Evolutionary conservation across 768 basidiomycete species (phyloP).

Genomic region (Dacryopinax spathularia): DNA sequence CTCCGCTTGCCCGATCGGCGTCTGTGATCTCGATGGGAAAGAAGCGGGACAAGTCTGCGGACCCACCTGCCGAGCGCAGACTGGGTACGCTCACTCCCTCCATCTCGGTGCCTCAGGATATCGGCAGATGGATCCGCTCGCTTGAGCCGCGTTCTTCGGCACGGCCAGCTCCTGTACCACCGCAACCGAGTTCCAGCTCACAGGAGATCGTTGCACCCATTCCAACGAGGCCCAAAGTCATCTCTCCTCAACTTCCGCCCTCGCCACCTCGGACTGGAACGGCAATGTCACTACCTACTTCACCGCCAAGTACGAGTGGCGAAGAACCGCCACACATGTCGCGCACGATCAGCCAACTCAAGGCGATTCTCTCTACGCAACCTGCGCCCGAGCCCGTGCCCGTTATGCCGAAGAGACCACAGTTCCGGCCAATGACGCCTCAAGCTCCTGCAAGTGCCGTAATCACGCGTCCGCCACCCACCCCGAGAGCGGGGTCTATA

Average conservation of each 20-base stretch:
- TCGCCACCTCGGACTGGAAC: background rate
- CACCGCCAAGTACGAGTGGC: background rate
- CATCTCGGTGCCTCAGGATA: background rate
- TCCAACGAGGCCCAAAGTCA: background rate
- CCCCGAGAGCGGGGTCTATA: background rate
- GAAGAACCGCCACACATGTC: background rate
- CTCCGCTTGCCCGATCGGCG: background rate
- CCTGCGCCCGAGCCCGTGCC: background rate
- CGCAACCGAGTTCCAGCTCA: background rate
- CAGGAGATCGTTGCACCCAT: background rate
- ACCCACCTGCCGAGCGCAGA: background rate
- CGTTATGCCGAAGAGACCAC: background rate
- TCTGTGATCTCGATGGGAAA: background rate
- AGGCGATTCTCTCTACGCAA: background rate
- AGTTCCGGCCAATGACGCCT: background rate
- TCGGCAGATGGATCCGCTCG: background rate
- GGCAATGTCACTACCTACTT: background rate
- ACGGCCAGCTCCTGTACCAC: background rate
- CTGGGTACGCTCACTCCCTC: background rate
- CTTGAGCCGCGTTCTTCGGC: background rate
- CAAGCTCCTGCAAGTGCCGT: background rate
- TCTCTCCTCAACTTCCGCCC: background rate
- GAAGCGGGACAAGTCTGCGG: background rate
- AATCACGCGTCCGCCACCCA: background rate
- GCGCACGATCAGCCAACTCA: background rate